These are phyloP conservation scores for Tulasnella sp. DNA, from an alignment of 768 basidiomycete genomes.

Conservation along the genomic window DNA sequence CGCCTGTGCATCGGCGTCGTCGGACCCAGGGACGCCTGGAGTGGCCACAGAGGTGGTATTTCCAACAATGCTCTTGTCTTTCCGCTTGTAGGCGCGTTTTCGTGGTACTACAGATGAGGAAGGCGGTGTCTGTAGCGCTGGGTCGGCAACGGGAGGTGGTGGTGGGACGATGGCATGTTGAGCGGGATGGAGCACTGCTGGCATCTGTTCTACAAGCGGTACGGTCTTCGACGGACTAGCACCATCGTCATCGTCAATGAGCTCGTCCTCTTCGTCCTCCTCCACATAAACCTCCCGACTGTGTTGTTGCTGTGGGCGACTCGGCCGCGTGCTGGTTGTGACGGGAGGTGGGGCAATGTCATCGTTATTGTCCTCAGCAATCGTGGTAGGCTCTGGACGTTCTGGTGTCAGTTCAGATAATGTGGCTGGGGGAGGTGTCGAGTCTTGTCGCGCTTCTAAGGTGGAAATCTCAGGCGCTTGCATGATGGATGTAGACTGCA, in stretches of 20 bases:
- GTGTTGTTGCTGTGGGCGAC: background rate
- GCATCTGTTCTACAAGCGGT: background rate
- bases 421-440: background rate
- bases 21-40: background rate
- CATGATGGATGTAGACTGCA: background rate
- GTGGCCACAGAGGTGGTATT: background rate
- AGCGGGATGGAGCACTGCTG: background rate
- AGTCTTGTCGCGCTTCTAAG: background rate
- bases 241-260: conserved; percentile 10
- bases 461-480: conserved; percentile 9
- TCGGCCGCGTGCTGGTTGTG: background rate
- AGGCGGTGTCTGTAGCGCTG: background rate
- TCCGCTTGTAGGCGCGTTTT: background rate
- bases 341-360: background rate
- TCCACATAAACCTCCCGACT: conserved; percentile 2
- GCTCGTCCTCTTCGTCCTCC: conserved; percentile 13
- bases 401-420: background rate
- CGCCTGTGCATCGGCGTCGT: too few relatives aligned
- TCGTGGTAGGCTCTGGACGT: background rate
- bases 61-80: background rate
- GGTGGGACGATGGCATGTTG: background rate
- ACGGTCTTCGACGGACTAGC: background rate
- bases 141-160: background rate
- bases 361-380: too few relatives aligned
- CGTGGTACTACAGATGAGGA: background rate